Evolutionary conservation across 2,329 filamentous ascomycete species (phyloP).

Genomic region (Parasarocladium wereldwijsianum): DNA sequence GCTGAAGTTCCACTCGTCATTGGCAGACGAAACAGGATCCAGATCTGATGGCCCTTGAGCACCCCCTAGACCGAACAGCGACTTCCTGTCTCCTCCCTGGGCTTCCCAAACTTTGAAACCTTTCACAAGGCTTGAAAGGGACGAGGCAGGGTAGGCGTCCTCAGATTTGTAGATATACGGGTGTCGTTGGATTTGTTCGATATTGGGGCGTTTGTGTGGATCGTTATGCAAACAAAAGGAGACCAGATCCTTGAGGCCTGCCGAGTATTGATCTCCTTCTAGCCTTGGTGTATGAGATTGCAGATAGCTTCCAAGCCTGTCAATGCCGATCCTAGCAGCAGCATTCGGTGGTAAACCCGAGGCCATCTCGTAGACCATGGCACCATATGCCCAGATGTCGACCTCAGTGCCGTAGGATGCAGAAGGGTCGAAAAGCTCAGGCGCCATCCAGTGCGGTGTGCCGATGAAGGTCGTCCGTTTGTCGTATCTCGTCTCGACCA

Average conservation of each 20-base stretch:
- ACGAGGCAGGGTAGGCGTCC: constrained; percentile 46
- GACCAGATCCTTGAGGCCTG: constrained; percentile 53
- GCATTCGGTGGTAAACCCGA: constrained; percentile 63
- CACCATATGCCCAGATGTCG: constrained; percentile 77
- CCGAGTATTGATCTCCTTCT: constrained; percentile 56
- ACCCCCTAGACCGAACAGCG: constrained; percentile 44
- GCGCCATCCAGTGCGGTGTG: constrained; percentile 78
- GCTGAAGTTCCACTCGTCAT: constrained; percentile 54
- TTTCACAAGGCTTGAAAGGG: constrained; percentile 50
- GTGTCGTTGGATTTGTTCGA: constrained; percentile 55
- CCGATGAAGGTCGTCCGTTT: constrained; percentile 73
- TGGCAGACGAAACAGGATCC: constrained; percentile 27
- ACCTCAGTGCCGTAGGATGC: constrained; percentile 56
- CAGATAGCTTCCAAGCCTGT: constrained; percentile 40
- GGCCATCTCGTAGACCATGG: constrained; percentile 68
- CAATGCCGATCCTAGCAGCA: constrained; percentile 30
- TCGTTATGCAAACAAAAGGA: constrained; percentile 60
- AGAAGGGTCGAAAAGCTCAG: constrained; percentile 54
- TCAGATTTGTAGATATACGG: constrained; percentile 51
- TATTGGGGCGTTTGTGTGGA: constrained; percentile 51
- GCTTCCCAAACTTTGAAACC: constrained; percentile 65
- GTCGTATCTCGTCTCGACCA: constrained; percentile 59
- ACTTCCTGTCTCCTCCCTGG: constrained; percentile 54
- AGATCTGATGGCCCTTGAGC: constrained; percentile 37
- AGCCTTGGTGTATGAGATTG: constrained; percentile 51